Conservation (phyloP, 495 filamentous ascomycete genomes). For the Xylaria cubensis region DNA sequence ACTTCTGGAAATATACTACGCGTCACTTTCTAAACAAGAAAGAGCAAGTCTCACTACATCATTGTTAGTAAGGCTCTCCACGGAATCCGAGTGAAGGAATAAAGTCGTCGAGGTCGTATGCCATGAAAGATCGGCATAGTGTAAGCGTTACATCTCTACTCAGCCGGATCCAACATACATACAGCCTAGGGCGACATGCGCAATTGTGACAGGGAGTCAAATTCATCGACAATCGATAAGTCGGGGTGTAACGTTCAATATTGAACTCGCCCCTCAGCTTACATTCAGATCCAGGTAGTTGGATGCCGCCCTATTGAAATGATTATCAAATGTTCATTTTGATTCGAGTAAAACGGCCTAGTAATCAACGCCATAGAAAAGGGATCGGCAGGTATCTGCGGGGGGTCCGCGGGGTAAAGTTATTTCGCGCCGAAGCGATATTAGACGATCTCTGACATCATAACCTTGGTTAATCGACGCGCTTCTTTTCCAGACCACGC, state of each 20-base stretch:
- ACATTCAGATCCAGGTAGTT: not conserved
- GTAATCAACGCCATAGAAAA: not conserved
- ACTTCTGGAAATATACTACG: not conserved
- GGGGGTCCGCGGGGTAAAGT: slow-evolving; percentile 1
- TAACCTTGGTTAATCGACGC: slow-evolving; percentile 9
- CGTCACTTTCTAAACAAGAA: not conserved
- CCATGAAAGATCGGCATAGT: slow-evolving; percentile 18
- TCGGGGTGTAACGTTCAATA: not conserved
- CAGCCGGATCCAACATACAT: not conserved
- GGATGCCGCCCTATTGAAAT: not conserved
- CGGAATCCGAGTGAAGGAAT: not conserved
- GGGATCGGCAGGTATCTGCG: slow-evolving; percentile 12
- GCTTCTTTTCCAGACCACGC: not conserved
- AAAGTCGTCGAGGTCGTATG: not conserved
- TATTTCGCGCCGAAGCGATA: not conserved
- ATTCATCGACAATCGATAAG: not conserved
- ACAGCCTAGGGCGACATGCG: not conserved
- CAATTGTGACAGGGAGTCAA: slow-evolving; percentile 12
- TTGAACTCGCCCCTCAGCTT: slow-evolving; percentile 21
- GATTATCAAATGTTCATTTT: not conserved
- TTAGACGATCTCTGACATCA: slow-evolving; percentile 25
- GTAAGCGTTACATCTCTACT: slow-evolving; percentile 10
- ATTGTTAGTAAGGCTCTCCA: not conserved
- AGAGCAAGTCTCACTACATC: not conserved
- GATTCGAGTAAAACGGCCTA: not conserved